phyloP scores from a whole-genome alignment of 2,329 filamentous ascomycete genomes.

The Cryphonectria japonica region DNA sequence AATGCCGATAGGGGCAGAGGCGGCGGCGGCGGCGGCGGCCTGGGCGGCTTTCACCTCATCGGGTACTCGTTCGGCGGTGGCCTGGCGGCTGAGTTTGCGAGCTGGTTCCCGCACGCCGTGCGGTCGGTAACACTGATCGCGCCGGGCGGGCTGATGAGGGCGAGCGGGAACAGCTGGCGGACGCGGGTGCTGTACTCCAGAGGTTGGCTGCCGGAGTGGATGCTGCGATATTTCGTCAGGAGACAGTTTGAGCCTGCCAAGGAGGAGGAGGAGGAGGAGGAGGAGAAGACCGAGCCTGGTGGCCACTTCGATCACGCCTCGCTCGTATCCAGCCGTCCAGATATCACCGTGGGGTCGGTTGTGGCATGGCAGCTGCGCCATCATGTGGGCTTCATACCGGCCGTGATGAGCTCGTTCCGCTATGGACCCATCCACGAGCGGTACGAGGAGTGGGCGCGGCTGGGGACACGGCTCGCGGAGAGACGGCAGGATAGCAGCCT shows the following conservation, averaged over 20 bases:
- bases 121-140: slow-evolving; percentile 75
- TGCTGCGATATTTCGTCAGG: slow-evolving; percentile 58
- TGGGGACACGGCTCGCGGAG: slow-evolving; percentile 54
- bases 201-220: slow-evolving; percentile 60
- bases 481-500: slow-evolving; percentile 38
- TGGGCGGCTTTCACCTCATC: slow-evolving; percentile 67
- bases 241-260: slow-evolving; percentile 50
- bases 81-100: slow-evolving; percentile 74
- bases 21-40: slow-evolving; percentile 50
- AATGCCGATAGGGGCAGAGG: slow-evolving; percentile 45
- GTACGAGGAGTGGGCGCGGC: slow-evolving; percentile 62
- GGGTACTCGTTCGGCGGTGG: slow-evolving; percentile 86
- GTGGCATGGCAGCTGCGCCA: slow-evolving; percentile 71
- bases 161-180: slow-evolving; percentile 42
- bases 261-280: slow-evolving; percentile 32
- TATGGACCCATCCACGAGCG: slow-evolving; percentile 71
- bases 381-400: slow-evolving; percentile 69
- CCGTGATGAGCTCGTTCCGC: slow-evolving; percentile 73
- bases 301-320: slow-evolving; percentile 50
- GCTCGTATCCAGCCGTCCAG: slow-evolving; percentile 55
- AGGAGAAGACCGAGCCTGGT: slow-evolving; percentile 30
- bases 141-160: slow-evolving; percentile 71
- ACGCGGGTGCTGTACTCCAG: slow-evolving; percentile 66
- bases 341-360: slow-evolving; percentile 62
- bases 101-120: slow-evolving; percentile 72